phyloP scores from a whole-genome alignment of 2,329 filamentous ascomycete species.

The Tolypocladium amazonense region DNA sequence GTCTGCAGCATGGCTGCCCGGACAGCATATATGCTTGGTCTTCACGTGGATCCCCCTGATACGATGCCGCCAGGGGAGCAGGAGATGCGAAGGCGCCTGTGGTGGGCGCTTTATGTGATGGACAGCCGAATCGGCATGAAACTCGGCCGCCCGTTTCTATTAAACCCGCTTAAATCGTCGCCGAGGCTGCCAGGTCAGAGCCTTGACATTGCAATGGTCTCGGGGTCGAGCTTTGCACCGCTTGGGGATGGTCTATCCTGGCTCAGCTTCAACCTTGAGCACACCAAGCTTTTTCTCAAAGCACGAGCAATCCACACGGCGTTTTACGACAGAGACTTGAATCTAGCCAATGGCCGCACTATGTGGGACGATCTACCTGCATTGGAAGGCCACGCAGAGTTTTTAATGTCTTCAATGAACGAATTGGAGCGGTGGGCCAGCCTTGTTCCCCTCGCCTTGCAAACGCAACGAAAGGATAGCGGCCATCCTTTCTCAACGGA shows the following conservation, averaged over 20 bases:
- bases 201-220: background rate
- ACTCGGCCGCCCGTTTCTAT: background rate
- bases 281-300: background rate
- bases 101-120: background rate
- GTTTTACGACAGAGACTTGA: background rate
- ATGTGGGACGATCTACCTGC: background rate
- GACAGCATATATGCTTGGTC: background rate
- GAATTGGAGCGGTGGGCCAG: background rate
- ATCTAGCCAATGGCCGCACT: background rate
- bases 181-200: background rate
- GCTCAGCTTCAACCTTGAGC: background rate
- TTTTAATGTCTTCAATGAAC: background rate
- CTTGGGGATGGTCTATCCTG: background rate
- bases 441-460: background rate
- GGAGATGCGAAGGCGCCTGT: background rate
- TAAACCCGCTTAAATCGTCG: background rate
- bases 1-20: background rate
- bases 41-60: background rate
- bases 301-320: background rate
- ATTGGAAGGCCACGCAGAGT: background rate
- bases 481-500: background rate
- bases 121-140: background rate
- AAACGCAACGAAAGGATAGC: background rate
- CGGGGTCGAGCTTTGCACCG: background rate
- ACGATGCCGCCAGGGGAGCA: background rate